These are phyloP conservation scores for Cetradonia linearis DNA, from an alignment of 495 filamentous ascomycete species.

Conservation along the genomic window DNA sequence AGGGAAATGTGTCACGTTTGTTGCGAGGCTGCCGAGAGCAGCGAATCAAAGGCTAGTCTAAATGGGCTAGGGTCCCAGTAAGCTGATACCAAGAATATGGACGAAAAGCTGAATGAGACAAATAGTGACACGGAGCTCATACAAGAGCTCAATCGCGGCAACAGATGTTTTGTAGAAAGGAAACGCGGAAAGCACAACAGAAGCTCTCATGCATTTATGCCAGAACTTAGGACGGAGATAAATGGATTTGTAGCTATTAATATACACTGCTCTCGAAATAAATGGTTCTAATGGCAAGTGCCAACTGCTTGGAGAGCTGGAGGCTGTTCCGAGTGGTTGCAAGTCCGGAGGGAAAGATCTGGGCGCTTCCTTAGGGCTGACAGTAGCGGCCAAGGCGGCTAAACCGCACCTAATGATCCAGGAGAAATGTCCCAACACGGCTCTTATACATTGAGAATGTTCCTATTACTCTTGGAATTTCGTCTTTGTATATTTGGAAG, in stretches of 20 bases:
- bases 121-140: background rate
- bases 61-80: background rate
- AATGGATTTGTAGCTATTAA: constrained; percentile 2
- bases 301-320: constrained; percentile 4
- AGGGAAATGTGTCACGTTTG: background rate
- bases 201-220: constrained; percentile 5
- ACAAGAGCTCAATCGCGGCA: constrained; percentile 1
- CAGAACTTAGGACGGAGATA: background rate
- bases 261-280: background rate
- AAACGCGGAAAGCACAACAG: background rate
- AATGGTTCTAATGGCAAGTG: constrained; percentile 1
- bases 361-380: constrained; percentile 14
- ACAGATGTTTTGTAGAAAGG: background rate
- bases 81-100: background rate
- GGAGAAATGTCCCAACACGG: background rate
- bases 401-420: no score
- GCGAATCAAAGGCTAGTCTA: background rate
- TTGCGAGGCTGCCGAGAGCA: background rate
- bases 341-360: constrained; percentile 3
- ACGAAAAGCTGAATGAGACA: background rate
- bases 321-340: constrained; percentile 2
- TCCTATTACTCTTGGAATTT: background rate
- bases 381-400: constrained; percentile 10
- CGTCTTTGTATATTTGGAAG: background rate
- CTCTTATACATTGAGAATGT: background rate